Conservation (phyloP, 352 stramenopile species). For the Thalassiosira allenii region DNA sequence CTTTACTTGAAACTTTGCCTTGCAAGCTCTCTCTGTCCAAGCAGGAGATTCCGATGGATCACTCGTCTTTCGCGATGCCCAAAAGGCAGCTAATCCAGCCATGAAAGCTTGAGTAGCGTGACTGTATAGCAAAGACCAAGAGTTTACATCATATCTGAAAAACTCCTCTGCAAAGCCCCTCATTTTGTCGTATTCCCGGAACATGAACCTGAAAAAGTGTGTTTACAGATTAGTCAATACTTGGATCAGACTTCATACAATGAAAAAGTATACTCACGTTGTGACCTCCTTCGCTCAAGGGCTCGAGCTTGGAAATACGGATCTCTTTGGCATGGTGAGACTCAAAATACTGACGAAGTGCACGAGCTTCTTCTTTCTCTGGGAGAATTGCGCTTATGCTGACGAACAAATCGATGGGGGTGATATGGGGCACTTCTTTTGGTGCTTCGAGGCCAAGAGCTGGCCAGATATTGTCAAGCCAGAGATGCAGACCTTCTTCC, state of each 20-base stretch:
- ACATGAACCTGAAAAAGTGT: too few species aligned
- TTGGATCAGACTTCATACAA: too few species aligned
- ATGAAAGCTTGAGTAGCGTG: too few species aligned
- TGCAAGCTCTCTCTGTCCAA: too few species aligned
- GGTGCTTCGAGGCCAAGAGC: slow-evolving; percentile 58
- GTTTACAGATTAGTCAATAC: too few species aligned
- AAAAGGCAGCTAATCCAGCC: too few species aligned
- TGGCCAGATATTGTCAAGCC: slow-evolving; percentile 71
- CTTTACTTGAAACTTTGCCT: too few species aligned
- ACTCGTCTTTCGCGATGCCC: too few species aligned
- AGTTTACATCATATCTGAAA: too few species aligned
- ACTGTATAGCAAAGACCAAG: too few species aligned
- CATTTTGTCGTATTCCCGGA: neutral
- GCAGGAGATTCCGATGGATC: too few species aligned
- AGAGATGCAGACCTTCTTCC: slow-evolving; percentile 66
- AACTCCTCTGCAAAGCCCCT: neutral
- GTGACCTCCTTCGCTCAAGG: slow-evolving; percentile 62
- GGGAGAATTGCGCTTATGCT: slow-evolving; percentile 60
- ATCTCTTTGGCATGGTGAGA: slow-evolving; percentile 50
- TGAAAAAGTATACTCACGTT: too few species aligned
- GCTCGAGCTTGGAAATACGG: slow-evolving; percentile 49
- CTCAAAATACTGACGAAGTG: slow-evolving; percentile 57
- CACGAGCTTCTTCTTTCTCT: slow-evolving; percentile 51
- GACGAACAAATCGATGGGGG: slow-evolving; percentile 60
- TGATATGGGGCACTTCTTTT: slow-evolving; percentile 73